These are phyloP conservation scores for Echinosophora koreensis DNA, from an alignment of 306 rosid genomes.

Conservation along the genomic window DNA sequence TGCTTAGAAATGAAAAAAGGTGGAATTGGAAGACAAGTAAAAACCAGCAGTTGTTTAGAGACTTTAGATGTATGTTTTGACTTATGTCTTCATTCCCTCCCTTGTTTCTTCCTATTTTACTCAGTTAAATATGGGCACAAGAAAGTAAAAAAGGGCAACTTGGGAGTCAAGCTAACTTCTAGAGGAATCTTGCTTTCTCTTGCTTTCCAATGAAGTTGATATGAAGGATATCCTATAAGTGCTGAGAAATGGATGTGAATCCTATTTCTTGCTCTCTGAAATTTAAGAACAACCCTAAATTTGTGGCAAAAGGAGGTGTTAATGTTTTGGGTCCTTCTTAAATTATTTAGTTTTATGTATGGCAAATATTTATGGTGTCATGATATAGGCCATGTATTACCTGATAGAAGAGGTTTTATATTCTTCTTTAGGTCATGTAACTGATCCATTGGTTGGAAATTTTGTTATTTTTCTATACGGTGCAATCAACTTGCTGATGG, in stretches of 20 bases:
- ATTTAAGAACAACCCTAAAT: not conserved
- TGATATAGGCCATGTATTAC: not conserved
- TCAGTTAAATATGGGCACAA: too few relatives aligned
- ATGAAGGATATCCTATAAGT: too few relatives aligned
- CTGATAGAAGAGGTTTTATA: not conserved
- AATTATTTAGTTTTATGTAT: slow-evolving; percentile 19
- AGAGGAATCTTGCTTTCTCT: too few relatives aligned
- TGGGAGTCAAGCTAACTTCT: too few relatives aligned
- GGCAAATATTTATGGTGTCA: slow-evolving; percentile 14
- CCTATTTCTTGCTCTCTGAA: not conserved
- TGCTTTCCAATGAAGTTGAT: too few relatives aligned
- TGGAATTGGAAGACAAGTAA: too few relatives aligned
- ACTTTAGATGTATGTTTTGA: too few relatives aligned
- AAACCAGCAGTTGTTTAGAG: too few relatives aligned
- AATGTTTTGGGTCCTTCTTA: not conserved
- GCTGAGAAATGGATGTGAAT: slow-evolving; percentile 1
- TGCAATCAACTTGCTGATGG: slow-evolving; percentile 88
- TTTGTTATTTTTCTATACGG: slow-evolving; percentile 63
- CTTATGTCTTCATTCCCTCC: too few relatives aligned
- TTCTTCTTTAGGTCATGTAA: slow-evolving; percentile 9
- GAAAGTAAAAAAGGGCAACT: too few relatives aligned
- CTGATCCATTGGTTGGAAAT: slow-evolving; percentile 33
- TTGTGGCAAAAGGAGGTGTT: not conserved
- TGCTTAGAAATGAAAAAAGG: too few relatives aligned
- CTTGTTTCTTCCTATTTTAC: too few relatives aligned